Percentiles rank a stretch among this genome's conserved stretches.
phyloP scores from a whole-genome alignment of 2,329 filamentous ascomycete species.

The Cordyceps cicadae region DNA sequence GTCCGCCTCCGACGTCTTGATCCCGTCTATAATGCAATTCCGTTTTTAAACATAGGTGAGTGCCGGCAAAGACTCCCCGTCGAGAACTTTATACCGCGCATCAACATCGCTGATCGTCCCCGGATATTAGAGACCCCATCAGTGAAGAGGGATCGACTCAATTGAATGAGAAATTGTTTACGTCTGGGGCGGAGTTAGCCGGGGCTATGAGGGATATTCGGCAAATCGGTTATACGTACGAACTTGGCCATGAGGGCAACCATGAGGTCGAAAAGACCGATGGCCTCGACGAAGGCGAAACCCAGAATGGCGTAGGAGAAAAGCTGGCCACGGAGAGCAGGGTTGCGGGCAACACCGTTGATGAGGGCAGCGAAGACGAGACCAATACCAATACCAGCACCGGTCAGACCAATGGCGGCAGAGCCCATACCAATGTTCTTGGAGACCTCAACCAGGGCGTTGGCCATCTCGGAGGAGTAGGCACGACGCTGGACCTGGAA shows the following conservation, averaged over 20 bases:
- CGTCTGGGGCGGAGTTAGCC: slow-evolving; percentile 21
- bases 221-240: slow-evolving; percentile 41
- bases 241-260: slow-evolving; percentile 92
- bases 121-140: slow-evolving; percentile 12
- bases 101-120: slow-evolving; percentile 13
- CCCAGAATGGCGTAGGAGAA: slow-evolving; percentile 91
- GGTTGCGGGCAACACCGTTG: slow-evolving; percentile 87
- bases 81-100: slow-evolving; percentile 9
- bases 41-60: slow-evolving; percentile 12
- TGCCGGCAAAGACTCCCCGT: slow-evolving; percentile 5
- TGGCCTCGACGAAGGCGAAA: slow-evolving; percentile 92
- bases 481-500: slow-evolving; percentile 60
- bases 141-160: slow-evolving; percentile 11
- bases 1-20: slow-evolving; percentile 17
- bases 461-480: slow-evolving; percentile 83
- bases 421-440: slow-evolving; percentile 86
- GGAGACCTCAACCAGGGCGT: slow-evolving; percentile 82
- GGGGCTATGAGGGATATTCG: slow-evolving; percentile 4
- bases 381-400: slow-evolving; percentile 92
- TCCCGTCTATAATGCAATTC: slow-evolving; percentile 14
- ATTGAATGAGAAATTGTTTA: slow-evolving; percentile 25
- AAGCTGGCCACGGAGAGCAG: slow-evolving; percentile 86
- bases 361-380: slow-evolving; percentile 87
- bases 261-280: slow-evolving; percentile 83
- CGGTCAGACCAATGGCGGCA: slow-evolving; percentile 84